Evolutionary conservation across 805 yeast genomes (phyloP), one percentile per base, ranked within the genome.

Genomic region (Kluyveromyces wickerhamii): DNA sequence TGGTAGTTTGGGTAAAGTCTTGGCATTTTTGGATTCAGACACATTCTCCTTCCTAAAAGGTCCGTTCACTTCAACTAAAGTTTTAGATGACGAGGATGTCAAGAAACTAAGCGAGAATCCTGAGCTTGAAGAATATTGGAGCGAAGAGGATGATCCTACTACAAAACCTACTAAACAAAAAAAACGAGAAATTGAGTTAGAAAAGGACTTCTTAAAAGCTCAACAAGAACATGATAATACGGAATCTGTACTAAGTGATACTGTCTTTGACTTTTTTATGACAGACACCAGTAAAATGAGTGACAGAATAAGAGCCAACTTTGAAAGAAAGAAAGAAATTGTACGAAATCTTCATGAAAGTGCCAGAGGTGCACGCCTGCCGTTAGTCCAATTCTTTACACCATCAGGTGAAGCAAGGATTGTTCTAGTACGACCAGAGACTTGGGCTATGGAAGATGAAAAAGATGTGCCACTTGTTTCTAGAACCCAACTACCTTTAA

Each of bases 371-470:
- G 60, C 66, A 9, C 67, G 69, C 36, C 67, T 74, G 45, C 98
- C 98, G 0, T 59, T 86, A 15, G 96, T 89, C 0, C 66, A 84
- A 33, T 92, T 92, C 51, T 60, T 72, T 28, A 63, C 78, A 3
- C 73, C 83, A 0, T 87, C 84, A 48, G 81, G 86, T 1, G 68
- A 74, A 2, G 69, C 83, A 1, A 60, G 95, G 41, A 79, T 79
- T n/a, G 77, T 85, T 1, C 58, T 88, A 9, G 81, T 87, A 3
- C 81, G 77, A 42, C 86, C 88, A 0, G 97, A 89, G 52, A 67
- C 67, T 10, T 89, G 96, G 86, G 70, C 69, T 0, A 65, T 84
- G 15, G 89, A 79, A 43, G 94, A 86, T 56, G 86, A 81, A 34
- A 61, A 67, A 16, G 85, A 80, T 14, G 66, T 66, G 7, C 73